Conservation (phyloP, 2,329 filamentous ascomycete genomes). For the Botrytis byssoidea region DNA sequence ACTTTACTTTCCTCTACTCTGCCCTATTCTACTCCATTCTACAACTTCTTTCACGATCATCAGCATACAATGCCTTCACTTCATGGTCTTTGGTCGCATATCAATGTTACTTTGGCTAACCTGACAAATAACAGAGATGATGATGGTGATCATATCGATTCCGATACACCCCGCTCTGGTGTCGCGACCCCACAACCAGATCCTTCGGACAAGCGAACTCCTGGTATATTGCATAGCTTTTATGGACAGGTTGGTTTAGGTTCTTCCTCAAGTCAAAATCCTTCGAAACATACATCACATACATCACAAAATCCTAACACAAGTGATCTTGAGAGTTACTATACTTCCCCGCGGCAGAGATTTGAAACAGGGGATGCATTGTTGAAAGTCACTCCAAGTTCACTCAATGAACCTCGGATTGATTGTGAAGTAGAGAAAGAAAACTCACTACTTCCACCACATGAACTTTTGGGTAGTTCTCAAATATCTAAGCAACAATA, state of each 20-base stretch:
- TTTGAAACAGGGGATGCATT: conserved; percentile 29
- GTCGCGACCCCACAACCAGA: conserved; percentile 92
- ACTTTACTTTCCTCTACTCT: not conserved
- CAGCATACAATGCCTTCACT: conserved; percentile 11
- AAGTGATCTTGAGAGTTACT: conserved; percentile 27
- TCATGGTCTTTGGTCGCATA: conserved; percentile 19
- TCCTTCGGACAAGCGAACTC: conserved; percentile 88
- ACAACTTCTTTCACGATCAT: not conserved
- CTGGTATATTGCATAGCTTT: conserved; percentile 91
- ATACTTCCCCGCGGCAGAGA: conserved; percentile 29
- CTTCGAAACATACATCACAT: conserved; percentile 37
- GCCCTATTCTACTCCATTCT: not conserved
- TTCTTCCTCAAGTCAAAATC: conserved; percentile 51
- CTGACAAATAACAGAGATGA: conserved; percentile 52
- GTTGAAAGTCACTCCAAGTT: conserved; percentile 34
- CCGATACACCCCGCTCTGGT: conserved; percentile 84
- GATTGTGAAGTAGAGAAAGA: conserved; percentile 30
- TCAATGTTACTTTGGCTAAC: conserved; percentile 35
- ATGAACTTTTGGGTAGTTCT: conserved; percentile 32
- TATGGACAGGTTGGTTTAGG: conserved; percentile 98
- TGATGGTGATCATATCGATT: conserved; percentile 72
- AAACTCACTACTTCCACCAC: conserved; percentile 27
- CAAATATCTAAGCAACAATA: conserved; percentile 35
- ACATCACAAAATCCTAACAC: conserved; percentile 23
- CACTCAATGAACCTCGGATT: conserved; percentile 31